A percentile compares a stretch with the other conserved stretches of the same genome.
phyloP scores from a whole-genome alignment of 768 basidiomycete species.

The Stropharia rugosoannulata region DNA sequence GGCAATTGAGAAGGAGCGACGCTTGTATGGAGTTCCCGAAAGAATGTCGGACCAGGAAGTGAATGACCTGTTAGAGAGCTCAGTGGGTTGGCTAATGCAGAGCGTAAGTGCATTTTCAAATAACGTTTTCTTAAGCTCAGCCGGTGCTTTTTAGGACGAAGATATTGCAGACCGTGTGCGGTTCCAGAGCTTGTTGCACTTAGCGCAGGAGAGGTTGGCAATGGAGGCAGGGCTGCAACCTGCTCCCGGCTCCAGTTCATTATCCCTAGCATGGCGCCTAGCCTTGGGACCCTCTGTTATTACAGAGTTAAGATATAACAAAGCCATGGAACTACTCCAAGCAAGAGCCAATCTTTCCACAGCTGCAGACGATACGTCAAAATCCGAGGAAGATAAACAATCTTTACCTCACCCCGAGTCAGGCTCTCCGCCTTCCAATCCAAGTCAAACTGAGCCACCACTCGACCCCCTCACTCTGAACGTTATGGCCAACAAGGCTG shows the following conservation, averaged over 20 bases:
- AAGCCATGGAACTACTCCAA: slow-evolving; percentile 18
- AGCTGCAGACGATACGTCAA: neutral
- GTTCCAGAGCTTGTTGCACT: slow-evolving; percentile 22
- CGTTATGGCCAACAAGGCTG: slow-evolving; percentile 8
- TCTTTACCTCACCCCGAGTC: no score
- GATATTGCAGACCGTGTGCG: slow-evolving; percentile 23
- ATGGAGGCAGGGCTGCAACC: slow-evolving; percentile 18
- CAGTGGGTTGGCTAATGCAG: slow-evolving; percentile 20
- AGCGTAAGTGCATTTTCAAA: slow-evolving; percentile 11
- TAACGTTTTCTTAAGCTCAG: neutral
- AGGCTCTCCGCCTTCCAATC: no score
- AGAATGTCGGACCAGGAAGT: slow-evolving; percentile 24
- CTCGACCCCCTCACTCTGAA: slow-evolving; percentile 5
- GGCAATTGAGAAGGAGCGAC: slow-evolving; percentile 17
- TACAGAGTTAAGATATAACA: slow-evolving; percentile 21
- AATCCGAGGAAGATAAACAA: no score
- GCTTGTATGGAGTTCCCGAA: slow-evolving; percentile 16
- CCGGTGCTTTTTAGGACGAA: slow-evolving; percentile 13
- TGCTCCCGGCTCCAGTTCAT: slow-evolving; percentile 16
- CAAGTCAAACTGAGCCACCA: no score
- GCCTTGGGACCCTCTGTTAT: slow-evolving; percentile 22
- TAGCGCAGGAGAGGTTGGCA: slow-evolving; percentile 20
- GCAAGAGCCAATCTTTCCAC: neutral
- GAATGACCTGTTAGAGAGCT: slow-evolving; percentile 21
- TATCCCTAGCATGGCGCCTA: slow-evolving; percentile 17